phyloP scores from a whole-genome alignment of 2,329 filamentous ascomycete species.

The Penicillium sp. region DNA sequence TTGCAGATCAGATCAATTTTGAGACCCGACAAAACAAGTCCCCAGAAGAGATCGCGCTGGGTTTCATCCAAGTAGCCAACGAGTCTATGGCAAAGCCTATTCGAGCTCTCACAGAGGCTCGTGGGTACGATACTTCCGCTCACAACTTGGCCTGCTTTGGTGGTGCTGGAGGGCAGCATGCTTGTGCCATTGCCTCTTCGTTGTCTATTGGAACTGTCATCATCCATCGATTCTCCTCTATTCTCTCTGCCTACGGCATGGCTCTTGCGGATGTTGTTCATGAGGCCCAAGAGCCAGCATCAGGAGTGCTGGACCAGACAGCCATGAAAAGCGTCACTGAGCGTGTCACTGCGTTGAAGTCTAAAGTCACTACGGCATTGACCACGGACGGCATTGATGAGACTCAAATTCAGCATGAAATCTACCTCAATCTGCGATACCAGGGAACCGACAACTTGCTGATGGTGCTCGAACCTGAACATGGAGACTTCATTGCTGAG shows the following conservation, averaged over 20 bases:
- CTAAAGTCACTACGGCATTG: constrained; percentile 33
- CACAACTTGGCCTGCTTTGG: constrained; percentile 89
- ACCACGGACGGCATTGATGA: constrained; percentile 40
- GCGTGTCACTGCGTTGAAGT: constrained; percentile 33
- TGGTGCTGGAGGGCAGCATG: constrained; percentile 88
- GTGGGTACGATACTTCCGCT: constrained; percentile 85
- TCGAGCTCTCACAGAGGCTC: constrained; percentile 84
- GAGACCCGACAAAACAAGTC: constrained; percentile 55
- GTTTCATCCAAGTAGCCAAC: constrained; percentile 45
- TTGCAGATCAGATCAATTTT: constrained; percentile 74
- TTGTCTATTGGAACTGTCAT: constrained; percentile 74
- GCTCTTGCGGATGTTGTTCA: constrained; percentile 90
- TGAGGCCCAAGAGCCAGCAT: constrained; percentile 67
- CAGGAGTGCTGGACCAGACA: constrained; percentile 46
- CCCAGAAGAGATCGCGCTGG: constrained; percentile 57
- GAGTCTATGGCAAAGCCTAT: constrained; percentile 66
- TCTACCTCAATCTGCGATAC: constrained; percentile 52
- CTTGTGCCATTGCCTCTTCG: constrained; percentile 85
- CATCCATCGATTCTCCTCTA: constrained; percentile 85
- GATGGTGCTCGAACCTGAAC: constrained; percentile 51
- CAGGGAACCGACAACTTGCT: constrained; percentile 54
- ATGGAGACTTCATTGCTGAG: constrained; percentile 52
- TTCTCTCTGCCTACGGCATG: constrained; percentile 91
- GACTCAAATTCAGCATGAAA: constrained; percentile 43
- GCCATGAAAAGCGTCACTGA: constrained; percentile 36